Evolutionary conservation across 192 early-diverging fungal species (phyloP), one percentile per base, ranked within the genome.

Genomic region (Podila epigama): DNA sequence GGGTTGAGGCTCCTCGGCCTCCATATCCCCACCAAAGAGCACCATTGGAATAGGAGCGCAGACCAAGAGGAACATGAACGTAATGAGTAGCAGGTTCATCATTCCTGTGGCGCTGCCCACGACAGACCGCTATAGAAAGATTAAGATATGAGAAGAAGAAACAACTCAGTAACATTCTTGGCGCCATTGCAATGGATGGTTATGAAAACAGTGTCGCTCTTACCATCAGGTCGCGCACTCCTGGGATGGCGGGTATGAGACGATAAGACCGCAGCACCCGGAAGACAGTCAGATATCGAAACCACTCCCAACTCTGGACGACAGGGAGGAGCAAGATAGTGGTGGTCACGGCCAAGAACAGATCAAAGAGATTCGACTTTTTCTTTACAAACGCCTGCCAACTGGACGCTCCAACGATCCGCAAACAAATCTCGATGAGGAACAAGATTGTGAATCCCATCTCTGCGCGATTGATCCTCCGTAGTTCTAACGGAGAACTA

Each of bases 51-150:
- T 53, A 4, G 72, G 72, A 15, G 72, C 58, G 25, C 72, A 75
- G 32, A 75, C 72, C 51, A 75, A 15, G 12, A 75, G 65, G 42
- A 75, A 75, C 65, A 75, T 79, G 66, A 75, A 75, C 0, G 72
- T 75, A 34, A 75, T 75, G 54, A 89, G 68, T 0, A 86, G 63
- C 66, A 89, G 72, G 36, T 87, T 89, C 41, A 87, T 59, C 44
- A 89, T 66, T 83, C 88, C 88, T 57, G 72, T 72, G 0, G 83
- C 82, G 55, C 82, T 86, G 54, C 87, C 87, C 54, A 88, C 61
- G 16, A 88, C 81, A 5, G 82, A 63, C 4, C 70, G 54, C 85
- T 87, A 75, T 18, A 25, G 37, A 0, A 20, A 8, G 42, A 15
- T 22, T 11, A 27, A 53, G 25, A 15, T 4, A 1, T 20, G 7